A percentile compares a stretch with the other conserved stretches of the same genome.
These are phyloP conservation scores for Trametes meyenii DNA, from an alignment of 768 basidiomycete genomes.

Conservation along the genomic window DNA sequence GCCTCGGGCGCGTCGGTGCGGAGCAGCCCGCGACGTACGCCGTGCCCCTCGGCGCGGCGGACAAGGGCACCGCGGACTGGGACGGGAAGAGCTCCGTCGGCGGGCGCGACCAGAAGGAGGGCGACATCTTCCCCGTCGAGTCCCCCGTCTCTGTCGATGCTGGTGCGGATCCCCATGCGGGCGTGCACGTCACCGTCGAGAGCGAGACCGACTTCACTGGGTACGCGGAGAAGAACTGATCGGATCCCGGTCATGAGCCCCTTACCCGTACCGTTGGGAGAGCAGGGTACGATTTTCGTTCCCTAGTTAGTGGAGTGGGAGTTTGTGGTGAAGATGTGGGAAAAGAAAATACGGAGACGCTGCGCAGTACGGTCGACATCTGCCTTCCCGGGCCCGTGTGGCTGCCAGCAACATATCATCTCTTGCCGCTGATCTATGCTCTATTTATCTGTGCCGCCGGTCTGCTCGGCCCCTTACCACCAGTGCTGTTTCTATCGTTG, in stretches of 20 bases:
- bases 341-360: too few species aligned
- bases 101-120: conserved; percentile 34
- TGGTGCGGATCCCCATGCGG: not conserved
- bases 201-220: conserved; percentile 36
- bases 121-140: conserved; percentile 27
- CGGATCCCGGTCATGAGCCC: too few species aligned
- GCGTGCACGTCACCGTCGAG: conserved; percentile 38
- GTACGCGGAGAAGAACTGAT: conserved; percentile 23
- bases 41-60: conserved; percentile 35
- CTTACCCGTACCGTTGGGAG: too few species aligned
- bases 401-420: too few species aligned
- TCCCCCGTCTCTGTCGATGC: conserved; percentile 7
- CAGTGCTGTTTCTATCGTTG: not conserved
- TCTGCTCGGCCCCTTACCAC: not conserved
- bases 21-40: conserved; percentile 32
- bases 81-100: conserved; percentile 35
- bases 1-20: conserved; percentile 27
- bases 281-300: too few species aligned
- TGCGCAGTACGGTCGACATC: too few species aligned
- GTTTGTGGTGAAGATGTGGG: too few species aligned
- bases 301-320: too few species aligned
- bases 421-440: not conserved
- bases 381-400: too few species aligned
- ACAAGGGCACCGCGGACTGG: conserved; percentile 30
- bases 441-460: not conserved